These are phyloP conservation scores for Silene vulgaris DNA, from an alignment of 179 eudicot genomes.

Conservation along the genomic window DNA sequence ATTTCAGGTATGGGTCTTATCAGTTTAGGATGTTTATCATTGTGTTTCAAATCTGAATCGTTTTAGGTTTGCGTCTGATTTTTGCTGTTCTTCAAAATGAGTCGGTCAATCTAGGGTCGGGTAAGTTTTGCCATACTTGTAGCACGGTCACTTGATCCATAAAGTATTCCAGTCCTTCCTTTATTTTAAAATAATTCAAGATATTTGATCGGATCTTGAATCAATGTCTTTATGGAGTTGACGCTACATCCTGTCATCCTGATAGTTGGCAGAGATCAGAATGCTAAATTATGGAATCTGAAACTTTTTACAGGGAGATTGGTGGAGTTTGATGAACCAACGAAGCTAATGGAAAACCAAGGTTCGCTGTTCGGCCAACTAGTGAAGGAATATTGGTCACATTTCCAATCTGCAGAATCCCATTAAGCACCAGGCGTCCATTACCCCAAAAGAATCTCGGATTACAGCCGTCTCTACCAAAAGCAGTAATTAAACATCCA, in stretches of 20 bases:
- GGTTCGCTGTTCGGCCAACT: slow-evolving; percentile 63
- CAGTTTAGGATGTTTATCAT: no score
- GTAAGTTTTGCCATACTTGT: neutral
- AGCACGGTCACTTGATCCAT: neutral
- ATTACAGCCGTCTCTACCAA: neutral
- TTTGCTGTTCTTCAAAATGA: no score
- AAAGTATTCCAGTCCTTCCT: neutral
- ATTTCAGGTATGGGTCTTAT: no score
- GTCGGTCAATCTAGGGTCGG: no score
- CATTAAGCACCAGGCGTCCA: slow-evolving; percentile 30
- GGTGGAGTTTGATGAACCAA: slow-evolving; percentile 26
- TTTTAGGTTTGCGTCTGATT: no score
- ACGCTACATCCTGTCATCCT: no score
- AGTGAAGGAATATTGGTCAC: slow-evolving; percentile 40
- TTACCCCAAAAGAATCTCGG: neutral
- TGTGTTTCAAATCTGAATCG: no score
- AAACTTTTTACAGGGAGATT: slow-evolving; percentile 20
- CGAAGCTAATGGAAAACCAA: slow-evolving; percentile 35
- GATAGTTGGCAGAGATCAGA: neutral
- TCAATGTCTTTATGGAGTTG: no score
- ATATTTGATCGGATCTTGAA: neutral
- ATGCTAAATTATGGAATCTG: neutral
- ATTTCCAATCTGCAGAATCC: slow-evolving; percentile 46
- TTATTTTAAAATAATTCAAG: neutral
- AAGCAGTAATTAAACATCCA: neutral